Base-by-base conservation (phyloP, 495 filamentous ascomycete genomes). In the Margaritispora aquatica region DNA sequence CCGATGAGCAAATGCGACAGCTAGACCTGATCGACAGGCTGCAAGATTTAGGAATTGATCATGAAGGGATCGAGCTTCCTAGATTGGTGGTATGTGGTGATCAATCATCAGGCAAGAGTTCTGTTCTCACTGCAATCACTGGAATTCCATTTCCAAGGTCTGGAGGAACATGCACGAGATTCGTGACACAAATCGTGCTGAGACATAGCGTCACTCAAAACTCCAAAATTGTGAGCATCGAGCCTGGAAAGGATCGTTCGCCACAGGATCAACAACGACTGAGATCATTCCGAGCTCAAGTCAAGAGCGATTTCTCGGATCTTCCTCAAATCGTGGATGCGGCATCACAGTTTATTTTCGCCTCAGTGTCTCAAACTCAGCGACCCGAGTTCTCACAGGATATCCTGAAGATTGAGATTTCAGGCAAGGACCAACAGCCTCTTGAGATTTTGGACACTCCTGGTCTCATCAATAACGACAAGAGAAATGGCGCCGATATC, bases 101-200 rank as follows among this genome's bases (percentile, higher is more conserved):
- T 68, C 80, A 86, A 57, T 85, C 80, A 0, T 75, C 76, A 22
- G 84, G 84, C 1, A 87, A 87, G 63, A 85, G 81, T 66, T 88
- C 86, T 1, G 85, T 89, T 2, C 75, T 89, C 0, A 84, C 88
- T 59, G 85, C 84, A 11, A 81, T 89, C 26, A 83, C 83, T 2
- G 79, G 82, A 23, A 74, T 88, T 5, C 71, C 76, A 1, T 88
- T 89, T 59, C 81, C 82, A 0, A 67, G 67, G 5, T 77, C 76
- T 47, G 73, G 71, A 46, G 78, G 69, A 48, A 63, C 84, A 0
- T 79, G 78, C 61, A 85, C 81, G 1, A 65, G 78, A 49, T 85
- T 84, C 55, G 71, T 80, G 13, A 84, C 75, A 2, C 78, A 85
- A 63, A 57, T 86, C 3, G 67, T 83, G 22, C 77, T 86, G 17